Evolutionary conservation across 306 rosid species (phyloP).

Genomic region (Rosa rugosa): DNA sequence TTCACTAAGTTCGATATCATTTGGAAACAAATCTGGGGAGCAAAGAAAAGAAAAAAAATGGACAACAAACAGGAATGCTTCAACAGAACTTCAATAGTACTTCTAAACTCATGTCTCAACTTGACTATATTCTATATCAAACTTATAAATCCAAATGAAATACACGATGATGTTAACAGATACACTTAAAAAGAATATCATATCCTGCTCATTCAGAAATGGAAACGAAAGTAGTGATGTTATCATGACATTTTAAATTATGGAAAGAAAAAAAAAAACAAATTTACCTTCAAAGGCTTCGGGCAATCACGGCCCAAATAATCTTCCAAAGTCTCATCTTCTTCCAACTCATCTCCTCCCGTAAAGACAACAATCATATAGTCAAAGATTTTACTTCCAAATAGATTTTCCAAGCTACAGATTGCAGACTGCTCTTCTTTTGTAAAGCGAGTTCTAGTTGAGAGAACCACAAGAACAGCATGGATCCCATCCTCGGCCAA

Average conservation of each 20-base stretch:
- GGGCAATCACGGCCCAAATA: constrained; percentile 72
- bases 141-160: not conserved
- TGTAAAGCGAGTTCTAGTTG: constrained; percentile 70
- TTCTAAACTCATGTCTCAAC: too few species aligned
- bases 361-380: constrained; percentile 80
- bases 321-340: constrained; percentile 61
- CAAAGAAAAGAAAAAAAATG: too few species aligned
- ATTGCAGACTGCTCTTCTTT: constrained; percentile 71
- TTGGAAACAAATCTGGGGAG: too few species aligned
- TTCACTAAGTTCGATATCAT: too few species aligned
- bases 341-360: constrained; percentile 87
- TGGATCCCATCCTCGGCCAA: constrained; percentile 94
- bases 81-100: too few species aligned
- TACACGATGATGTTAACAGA: not conserved
- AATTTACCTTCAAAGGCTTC: constrained; percentile 58
- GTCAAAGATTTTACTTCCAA: constrained; percentile 70
- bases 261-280: too few species aligned
- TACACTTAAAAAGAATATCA: not conserved
- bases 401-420: constrained; percentile 60
- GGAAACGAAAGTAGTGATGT: not conserved
- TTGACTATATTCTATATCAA: not conserved
- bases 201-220: not conserved
- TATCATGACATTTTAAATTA: not conserved
- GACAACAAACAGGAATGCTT: too few species aligned
- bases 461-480: constrained; percentile 71